Percentiles rank a stretch among this genome's conserved stretches.
Evolutionary conservation across 306 rosid species (phyloP).

Genomic region (Mucuna pruriens): DNA sequence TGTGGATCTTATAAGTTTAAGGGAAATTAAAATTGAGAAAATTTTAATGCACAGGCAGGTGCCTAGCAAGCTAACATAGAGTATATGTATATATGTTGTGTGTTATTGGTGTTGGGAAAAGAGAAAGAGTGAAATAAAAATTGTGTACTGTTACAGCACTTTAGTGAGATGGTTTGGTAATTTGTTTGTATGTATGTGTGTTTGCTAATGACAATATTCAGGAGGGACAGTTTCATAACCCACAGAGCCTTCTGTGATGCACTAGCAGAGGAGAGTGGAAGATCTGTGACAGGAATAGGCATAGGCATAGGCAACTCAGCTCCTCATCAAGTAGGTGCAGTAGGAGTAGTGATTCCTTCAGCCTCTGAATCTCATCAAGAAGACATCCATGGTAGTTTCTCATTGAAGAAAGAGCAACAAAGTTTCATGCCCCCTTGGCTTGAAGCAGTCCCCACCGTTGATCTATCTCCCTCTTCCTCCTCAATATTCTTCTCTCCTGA

Average conservation of each 20-base stretch:
- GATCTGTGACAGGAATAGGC: slow-evolving; percentile 39
- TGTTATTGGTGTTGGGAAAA: neutral
- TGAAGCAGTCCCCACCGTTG: slow-evolving; percentile 16
- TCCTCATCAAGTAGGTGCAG: neutral
- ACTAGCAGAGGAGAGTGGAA: slow-evolving; percentile 86
- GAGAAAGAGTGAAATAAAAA: slow-evolving; percentile 33
- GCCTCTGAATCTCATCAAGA: slow-evolving; percentile 12
- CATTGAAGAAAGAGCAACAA: slow-evolving; percentile 60
- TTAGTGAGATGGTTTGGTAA: slow-evolving; percentile 33
- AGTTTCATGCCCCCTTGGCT: slow-evolving; percentile 70
- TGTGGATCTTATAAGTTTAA: too few species aligned
- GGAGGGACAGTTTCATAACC: slow-evolving; percentile 98
- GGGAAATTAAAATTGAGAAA: neutral
- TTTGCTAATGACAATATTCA: slow-evolving; percentile 43
- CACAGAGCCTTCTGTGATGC: slow-evolving; percentile 99
- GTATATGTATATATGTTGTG: neutral
- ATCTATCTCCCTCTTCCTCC: slow-evolving; percentile 38
- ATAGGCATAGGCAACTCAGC: neutral
- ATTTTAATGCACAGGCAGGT: slow-evolving; percentile 26
- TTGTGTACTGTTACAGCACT: slow-evolving; percentile 29
- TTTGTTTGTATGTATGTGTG: slow-evolving; percentile 32
- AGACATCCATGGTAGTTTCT: slow-evolving; percentile 27
- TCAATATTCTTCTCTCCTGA: slow-evolving; percentile 33
- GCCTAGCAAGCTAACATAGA: slow-evolving; percentile 25
- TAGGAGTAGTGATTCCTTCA: neutral